Evolutionary conservation across 1,284 basidiomycete species (phyloP).

Genomic region (Vanrija sp.): DNA sequence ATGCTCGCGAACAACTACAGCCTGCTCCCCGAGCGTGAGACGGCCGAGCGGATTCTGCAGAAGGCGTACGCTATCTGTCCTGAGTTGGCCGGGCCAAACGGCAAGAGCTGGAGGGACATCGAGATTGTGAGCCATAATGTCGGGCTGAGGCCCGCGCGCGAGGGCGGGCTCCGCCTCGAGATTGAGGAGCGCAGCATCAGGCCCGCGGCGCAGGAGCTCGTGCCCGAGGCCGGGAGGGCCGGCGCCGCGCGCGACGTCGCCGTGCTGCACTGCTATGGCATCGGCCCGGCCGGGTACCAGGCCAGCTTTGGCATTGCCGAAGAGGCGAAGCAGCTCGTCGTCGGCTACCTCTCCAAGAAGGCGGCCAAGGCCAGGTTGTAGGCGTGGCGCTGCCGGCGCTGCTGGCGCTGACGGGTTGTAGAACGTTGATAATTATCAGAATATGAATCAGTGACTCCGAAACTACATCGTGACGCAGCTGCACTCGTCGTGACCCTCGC

Average conservation of each 20-base stretch:
- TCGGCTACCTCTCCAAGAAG: conserved; percentile 11
- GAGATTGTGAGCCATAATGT: conserved; percentile 60
- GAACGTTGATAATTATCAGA: no score
- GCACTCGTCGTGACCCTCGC: no score
- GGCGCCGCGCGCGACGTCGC: conserved; percentile 50
- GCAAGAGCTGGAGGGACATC: conserved; percentile 43
- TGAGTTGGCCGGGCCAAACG: conserved; percentile 36
- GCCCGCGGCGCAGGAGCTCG: conserved; percentile 9
- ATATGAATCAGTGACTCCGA: no score
- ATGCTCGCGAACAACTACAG: conserved; percentile 37
- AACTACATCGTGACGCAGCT: no score
- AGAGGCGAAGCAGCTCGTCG: conserved; percentile 38
- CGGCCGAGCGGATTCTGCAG: conserved; percentile 46
- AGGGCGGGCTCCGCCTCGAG: conserved; percentile 66
- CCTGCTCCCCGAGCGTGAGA: conserved; percentile 30
- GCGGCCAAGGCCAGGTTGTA: conserved; percentile 4
- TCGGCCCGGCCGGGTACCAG: conserved; percentile 49
- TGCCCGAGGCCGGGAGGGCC: conserved; percentile 1
- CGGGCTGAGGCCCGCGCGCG: conserved; percentile 66
- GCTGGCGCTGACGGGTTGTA: no score
- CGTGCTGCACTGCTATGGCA: conserved; percentile 68
- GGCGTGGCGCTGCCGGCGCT: neutral
- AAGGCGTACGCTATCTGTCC: conserved; percentile 46
- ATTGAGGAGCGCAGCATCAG: conserved; percentile 53
- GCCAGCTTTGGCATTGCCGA: conserved; percentile 41